Conservation (phyloP, 345 rosid species). For the Crucihimalaya himalaica region DNA sequence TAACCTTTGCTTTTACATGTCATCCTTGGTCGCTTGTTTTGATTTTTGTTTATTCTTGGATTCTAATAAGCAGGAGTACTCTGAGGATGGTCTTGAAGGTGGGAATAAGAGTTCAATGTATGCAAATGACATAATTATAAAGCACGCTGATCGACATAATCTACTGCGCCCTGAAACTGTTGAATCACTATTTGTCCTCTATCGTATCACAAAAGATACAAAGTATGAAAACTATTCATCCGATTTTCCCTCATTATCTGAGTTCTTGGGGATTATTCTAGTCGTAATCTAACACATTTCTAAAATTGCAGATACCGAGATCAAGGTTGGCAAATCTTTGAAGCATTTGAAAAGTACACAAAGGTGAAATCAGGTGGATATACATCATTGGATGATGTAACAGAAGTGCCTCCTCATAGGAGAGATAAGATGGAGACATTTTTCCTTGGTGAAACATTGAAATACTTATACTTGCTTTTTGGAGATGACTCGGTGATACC, state of each 20-base stretch:
- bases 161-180: slow-evolving; percentile 96
- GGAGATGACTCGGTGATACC: slow-evolving; percentile 72
- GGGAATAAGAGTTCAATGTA: slow-evolving; percentile 83
- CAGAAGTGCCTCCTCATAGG: slow-evolving; percentile 69
- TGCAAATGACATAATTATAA: slow-evolving; percentile 82
- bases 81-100: slow-evolving; percentile 83
- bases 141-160: slow-evolving; percentile 84
- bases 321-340: slow-evolving; percentile 97
- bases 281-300: slow-evolving; percentile 10
- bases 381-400: slow-evolving; percentile 81
- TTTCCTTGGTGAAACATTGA: slow-evolving; percentile 88
- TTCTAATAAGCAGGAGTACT: slow-evolving; percentile 61
- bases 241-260: slow-evolving; percentile 21
- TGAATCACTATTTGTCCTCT: slow-evolving; percentile 85
- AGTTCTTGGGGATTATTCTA: background rate
- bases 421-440: slow-evolving; percentile 98
- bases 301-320: slow-evolving; percentile 66
- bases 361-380: slow-evolving; percentile 87
- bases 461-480: slow-evolving; percentile 89
- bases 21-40: slow-evolving; percentile 20
- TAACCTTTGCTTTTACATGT: background rate
- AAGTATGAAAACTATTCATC: slow-evolving; percentile 51
- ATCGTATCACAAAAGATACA: slow-evolving; percentile 79
- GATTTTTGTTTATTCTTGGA: slow-evolving; percentile 28
- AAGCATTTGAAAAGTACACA: slow-evolving; percentile 86